Percentiles rank a stretch among this genome's conserved stretches.
Conservation (phyloP, 495 filamentous ascomycete genomes). For the Neurospora tetraspora region DNA sequence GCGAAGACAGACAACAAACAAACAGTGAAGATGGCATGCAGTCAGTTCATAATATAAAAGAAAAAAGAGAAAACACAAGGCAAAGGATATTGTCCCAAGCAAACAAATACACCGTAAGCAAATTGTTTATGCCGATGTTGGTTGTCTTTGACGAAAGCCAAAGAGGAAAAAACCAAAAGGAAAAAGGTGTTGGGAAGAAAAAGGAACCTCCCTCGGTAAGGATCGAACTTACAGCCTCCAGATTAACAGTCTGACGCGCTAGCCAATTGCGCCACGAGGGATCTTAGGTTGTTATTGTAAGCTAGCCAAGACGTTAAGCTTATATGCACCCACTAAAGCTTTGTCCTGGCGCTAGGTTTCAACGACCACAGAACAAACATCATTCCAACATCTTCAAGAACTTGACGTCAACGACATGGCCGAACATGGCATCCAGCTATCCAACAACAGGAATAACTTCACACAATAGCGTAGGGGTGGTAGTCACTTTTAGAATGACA, state of each 20-base stretch:
- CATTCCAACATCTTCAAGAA: neutral
- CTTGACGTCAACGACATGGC: neutral
- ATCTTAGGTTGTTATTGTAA: neutral
- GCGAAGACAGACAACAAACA: neutral
- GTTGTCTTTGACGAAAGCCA: neutral
- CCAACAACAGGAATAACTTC: neutral
- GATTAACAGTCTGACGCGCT: neutral
- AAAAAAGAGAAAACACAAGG: neutral
- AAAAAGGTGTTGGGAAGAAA: neutral
- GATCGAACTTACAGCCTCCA: neutral
- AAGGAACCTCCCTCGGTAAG: neutral
- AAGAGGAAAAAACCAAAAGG: no score
- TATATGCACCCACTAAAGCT: neutral
- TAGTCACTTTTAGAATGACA: neutral
- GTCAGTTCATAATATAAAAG: neutral
- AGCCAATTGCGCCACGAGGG: neutral
- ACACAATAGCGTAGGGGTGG: neutral
- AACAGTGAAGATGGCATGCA: neutral
- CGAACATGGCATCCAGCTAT: neutral
- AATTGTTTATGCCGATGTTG: neutral
- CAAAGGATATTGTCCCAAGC: neutral
- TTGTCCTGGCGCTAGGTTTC: neutral
- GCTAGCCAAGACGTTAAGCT: accelerated
- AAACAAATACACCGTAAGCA: neutral
- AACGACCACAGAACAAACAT: neutral